These are phyloP conservation scores for Aspergillus wentii DNA, from an alignment of 495 filamentous ascomycete genomes.

Conservation along the genomic window DNA sequence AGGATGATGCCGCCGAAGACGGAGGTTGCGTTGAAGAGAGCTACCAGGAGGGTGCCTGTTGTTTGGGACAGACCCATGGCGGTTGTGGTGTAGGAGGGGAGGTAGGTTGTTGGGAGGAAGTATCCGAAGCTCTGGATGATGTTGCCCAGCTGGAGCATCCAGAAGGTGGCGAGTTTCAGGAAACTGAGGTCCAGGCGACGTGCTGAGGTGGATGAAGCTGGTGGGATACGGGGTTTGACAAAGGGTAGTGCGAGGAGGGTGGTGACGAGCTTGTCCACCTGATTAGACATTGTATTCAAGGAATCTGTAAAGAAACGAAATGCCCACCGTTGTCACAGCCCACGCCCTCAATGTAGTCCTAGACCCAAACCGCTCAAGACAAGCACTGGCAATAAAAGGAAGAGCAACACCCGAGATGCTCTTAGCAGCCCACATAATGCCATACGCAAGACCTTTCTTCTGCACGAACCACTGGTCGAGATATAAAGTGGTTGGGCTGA, in stretches of 20 bases:
- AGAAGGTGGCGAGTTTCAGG: slow-evolving; percentile 43
- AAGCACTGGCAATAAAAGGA: slow-evolving; percentile 47
- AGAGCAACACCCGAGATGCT: slow-evolving; percentile 42
- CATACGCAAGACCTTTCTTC: slow-evolving; percentile 48
- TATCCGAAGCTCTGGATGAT: slow-evolving; percentile 60
- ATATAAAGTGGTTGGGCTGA: slow-evolving; percentile 47
- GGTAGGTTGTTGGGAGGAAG: slow-evolving; percentile 63
- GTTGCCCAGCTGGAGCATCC: slow-evolving; percentile 51
- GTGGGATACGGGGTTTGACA: slow-evolving; percentile 53
- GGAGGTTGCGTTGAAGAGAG: slow-evolving; percentile 53
- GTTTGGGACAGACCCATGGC: slow-evolving; percentile 40
- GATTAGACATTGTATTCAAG: no score
- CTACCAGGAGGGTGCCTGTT: slow-evolving; percentile 45
- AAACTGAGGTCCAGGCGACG: slow-evolving; percentile 45
- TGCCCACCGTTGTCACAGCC: slow-evolving; percentile 38
- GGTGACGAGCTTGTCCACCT: slow-evolving; percentile 37
- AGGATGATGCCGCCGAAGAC: slow-evolving; percentile 55
- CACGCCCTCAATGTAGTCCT: slow-evolving; percentile 51
- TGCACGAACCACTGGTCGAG: slow-evolving; percentile 56
- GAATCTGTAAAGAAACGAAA: not conserved
- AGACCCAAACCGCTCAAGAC: slow-evolving; percentile 50
- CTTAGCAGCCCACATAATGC: slow-evolving; percentile 54
- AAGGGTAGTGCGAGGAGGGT: slow-evolving; percentile 51
- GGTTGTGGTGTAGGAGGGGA: slow-evolving; percentile 54
- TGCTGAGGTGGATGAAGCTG: slow-evolving; percentile 19